Percentiles rank a stretch among this genome's conserved stretches.
phyloP scores from a whole-genome alignment of 2,329 filamentous ascomycete genomes.

The Paecilomyces dactylethromorphus region DNA sequence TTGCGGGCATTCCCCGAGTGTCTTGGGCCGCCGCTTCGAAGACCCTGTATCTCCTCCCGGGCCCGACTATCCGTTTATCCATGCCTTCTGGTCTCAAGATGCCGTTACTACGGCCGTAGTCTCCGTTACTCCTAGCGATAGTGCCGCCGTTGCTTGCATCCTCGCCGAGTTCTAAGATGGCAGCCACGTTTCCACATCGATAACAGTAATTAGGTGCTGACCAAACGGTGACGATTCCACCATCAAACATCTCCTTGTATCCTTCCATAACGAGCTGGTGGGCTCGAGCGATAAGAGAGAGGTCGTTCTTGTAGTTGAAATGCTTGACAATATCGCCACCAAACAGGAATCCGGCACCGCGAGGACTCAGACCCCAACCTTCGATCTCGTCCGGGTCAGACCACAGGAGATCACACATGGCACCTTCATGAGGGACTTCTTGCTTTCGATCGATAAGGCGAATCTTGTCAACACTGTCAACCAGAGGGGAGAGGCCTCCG shows the following conservation, averaged over 20 bases:
- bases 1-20: slow-evolving; percentile 93
- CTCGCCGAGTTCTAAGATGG: slow-evolving; percentile 86
- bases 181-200: slow-evolving; percentile 89
- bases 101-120: slow-evolving; percentile 36
- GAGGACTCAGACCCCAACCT: slow-evolving; percentile 89
- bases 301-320: slow-evolving; percentile 91
- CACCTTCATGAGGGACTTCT: slow-evolving; percentile 95
- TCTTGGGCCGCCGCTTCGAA: slow-evolving; percentile 97
- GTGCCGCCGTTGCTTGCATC: slow-evolving; percentile 69
- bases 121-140: slow-evolving; percentile 57
- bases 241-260: slow-evolving; percentile 99
- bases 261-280: slow-evolving; percentile 99
- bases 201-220: slow-evolving; percentile 97
- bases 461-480: slow-evolving; percentile 94
- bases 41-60: slow-evolving; percentile 83
- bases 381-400: slow-evolving; percentile 97
- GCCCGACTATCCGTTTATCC: slow-evolving; percentile 52
- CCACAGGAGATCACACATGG: slow-evolving; percentile 98
- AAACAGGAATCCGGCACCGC: slow-evolving; percentile 92
- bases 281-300: slow-evolving; percentile 84
- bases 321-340: slow-evolving; percentile 91
- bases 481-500: slow-evolving; percentile 81
- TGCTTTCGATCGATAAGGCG: slow-evolving; percentile 91
- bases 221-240: slow-evolving; percentile 97
- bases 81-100: slow-evolving; percentile 45